Percentiles rank a stretch among this genome's conserved stretches.
Conservation (phyloP, 192 early-diverging fungal genomes). For the Coemansia sp. region DNA sequence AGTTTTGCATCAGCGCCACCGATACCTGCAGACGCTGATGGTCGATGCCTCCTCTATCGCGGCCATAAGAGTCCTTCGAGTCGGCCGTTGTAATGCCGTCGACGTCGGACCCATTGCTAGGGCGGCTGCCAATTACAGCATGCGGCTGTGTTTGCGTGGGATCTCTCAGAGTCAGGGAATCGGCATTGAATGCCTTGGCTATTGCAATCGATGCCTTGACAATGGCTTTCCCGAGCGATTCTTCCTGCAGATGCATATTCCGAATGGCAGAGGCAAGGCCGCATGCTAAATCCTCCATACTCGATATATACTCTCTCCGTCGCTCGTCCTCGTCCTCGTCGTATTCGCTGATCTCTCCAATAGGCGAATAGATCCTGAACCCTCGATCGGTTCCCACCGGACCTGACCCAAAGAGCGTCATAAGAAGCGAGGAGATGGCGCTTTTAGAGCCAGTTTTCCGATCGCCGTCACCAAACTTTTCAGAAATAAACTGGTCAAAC, state of each 20-base stretch:
- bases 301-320: slow-evolving; percentile 42
- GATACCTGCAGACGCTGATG: slow-evolving; percentile 39
- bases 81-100: not conserved
- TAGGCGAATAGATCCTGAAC: slow-evolving; percentile 39
- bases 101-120: not conserved
- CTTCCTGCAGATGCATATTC: slow-evolving; percentile 39
- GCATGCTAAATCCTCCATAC: slow-evolving; percentile 29
- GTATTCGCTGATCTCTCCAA: slow-evolving; percentile 46
- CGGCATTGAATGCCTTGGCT: slow-evolving; percentile 25
- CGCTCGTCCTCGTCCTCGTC: slow-evolving; percentile 53
- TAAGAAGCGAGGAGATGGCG: slow-evolving; percentile 40
- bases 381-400: slow-evolving; percentile 13
- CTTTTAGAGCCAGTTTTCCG: slow-evolving; percentile 25
- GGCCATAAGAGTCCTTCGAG: too few relatives aligned
- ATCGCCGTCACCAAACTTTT: slow-evolving; percentile 29
- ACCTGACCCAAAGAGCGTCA: slow-evolving; percentile 39
- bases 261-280: slow-evolving; percentile 29
- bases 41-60: slow-evolving; percentile 6
- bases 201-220: slow-evolving; percentile 36
- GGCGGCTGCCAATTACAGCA: not conserved
- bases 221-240: slow-evolving; percentile 33
- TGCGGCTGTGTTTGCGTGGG: not conserved
- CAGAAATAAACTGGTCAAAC: slow-evolving; percentile 40
- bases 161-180: slow-evolving; percentile 6
- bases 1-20: slow-evolving; percentile 38